phyloP scores from a whole-genome alignment of 1,139 yeast species.

The Scheffersomyces parashehatae region DNA sequence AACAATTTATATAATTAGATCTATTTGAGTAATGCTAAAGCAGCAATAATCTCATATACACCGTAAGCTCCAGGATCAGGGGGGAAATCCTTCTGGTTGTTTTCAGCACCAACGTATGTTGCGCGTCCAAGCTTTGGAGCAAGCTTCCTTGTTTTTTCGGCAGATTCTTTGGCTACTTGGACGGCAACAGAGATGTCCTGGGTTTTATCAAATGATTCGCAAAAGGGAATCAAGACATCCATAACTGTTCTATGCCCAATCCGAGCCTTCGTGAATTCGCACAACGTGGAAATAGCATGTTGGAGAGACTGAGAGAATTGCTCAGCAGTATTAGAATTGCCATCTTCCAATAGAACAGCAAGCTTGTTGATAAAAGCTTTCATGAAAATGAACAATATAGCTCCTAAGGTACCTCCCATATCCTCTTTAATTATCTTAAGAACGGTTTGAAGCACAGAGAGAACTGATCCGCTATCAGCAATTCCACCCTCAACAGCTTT shows the following conservation, averaged over 20 bases:
- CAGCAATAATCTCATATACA: slow-evolving; percentile 23
- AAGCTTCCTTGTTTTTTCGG: slow-evolving; percentile 42
- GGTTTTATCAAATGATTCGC: slow-evolving; percentile 25
- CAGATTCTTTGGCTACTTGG: slow-evolving; percentile 31
- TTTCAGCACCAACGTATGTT: slow-evolving; percentile 42
- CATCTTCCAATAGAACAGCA: slow-evolving; percentile 18
- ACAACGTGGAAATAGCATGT: slow-evolving; percentile 33
- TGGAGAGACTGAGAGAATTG: slow-evolving; percentile 30
- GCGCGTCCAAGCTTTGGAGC: slow-evolving; percentile 49
- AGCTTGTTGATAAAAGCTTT: slow-evolving; percentile 41
- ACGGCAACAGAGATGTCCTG: slow-evolving; percentile 13
- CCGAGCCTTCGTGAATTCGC: slow-evolving; percentile 47
- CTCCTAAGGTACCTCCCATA: slow-evolving; percentile 60
- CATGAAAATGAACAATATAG: slow-evolving; percentile 47
- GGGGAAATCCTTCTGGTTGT: slow-evolving; percentile 27
- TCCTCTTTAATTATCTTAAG: slow-evolving; percentile 42
- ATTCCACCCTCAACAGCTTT: slow-evolving; percentile 22
- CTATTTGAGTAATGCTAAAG: slow-evolving; percentile 10
- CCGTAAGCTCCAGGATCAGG: slow-evolving; percentile 50
- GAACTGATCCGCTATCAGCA: slow-evolving; percentile 19
- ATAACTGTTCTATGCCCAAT: slow-evolving; percentile 54
- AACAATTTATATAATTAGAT: neutral
- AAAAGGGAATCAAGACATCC: slow-evolving; percentile 55
- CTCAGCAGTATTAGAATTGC: slow-evolving; percentile 13
- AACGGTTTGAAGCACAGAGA: slow-evolving; percentile 35